These are phyloP conservation scores for Viridothelium virens DNA, from an alignment of 495 filamentous ascomycete species.

Conservation along the genomic window DNA sequence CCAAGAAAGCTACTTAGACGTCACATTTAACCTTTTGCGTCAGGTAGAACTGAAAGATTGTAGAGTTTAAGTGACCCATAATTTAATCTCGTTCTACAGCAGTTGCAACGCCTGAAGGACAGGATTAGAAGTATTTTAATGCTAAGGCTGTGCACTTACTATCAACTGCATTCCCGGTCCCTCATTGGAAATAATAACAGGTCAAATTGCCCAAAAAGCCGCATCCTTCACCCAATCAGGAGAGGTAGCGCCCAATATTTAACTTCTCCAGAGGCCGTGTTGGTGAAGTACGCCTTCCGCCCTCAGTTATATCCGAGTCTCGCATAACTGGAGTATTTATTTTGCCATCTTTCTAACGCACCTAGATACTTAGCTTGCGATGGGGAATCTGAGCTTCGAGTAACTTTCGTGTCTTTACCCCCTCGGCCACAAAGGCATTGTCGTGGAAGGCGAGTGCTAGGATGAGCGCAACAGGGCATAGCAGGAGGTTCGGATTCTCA, in stretches of 20 bases:
- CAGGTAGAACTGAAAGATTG: not conserved
- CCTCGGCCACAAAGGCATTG: not conserved
- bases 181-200: not conserved
- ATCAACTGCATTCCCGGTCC: not conserved
- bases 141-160: too few species aligned
- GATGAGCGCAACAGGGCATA: not conserved
- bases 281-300: not conserved
- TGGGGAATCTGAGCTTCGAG: not conserved
- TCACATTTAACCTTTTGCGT: not conserved
- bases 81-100: not conserved
- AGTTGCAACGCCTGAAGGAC: not conserved
- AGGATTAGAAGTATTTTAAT: too few species aligned
- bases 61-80: not conserved
- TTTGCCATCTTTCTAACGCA: not conserved
- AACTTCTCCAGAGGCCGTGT: not conserved
- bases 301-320: not conserved
- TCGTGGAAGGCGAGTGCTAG: not conserved
- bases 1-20: not conserved
- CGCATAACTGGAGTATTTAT: constrained; percentile 14
- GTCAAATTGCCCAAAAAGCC: not conserved
- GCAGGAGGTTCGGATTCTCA: not conserved
- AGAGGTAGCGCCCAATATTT: not conserved
- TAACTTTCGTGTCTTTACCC: not conserved
- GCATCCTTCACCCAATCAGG: not conserved
- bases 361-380: not conserved